Evolutionary conservation across 2,329 filamentous ascomycete species (phyloP), one percentile per base, ranked within the genome.

Genomic region (Cercospora sp.): DNA sequence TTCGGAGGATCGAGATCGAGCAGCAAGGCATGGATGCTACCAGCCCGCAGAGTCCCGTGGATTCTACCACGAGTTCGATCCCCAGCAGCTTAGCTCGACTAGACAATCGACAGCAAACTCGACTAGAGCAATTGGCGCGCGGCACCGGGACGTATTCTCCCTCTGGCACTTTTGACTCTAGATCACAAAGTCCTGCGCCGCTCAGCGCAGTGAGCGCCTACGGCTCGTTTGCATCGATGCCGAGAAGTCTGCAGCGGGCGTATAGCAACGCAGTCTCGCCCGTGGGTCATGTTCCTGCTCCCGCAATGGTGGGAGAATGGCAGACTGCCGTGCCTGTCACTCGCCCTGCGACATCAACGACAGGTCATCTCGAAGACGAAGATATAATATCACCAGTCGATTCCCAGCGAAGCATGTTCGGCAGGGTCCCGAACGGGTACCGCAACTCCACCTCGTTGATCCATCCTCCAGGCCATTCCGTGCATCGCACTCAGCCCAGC

Each of bases 231-330:
- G 53, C 66, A 12, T 65, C 68, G 16, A 69, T 77, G 67, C 76
- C 77, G 10, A 67, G 76, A 16, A 69, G 71, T 51, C 60, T 78
- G 57, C 73, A 75, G 42, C 67, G 76, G 53, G 76, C 75, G n/a
- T 78, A 76, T 58, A 75, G 73, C 53, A 77, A 77, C 42, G 74
- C 73, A 18, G 69, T 73, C 8, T 73, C 73, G 30, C 71, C 71
- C 3, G 61, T 73, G 8, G 71, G 69, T 20, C 48, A 61, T 23
- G 67, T 66, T 1, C 69, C 73, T 18, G 36, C 74, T 9, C 73
- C 76, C 23, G 66, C 65, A 23, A 31, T 74, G 20, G 74, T 72
- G 8, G 72, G 74, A 9, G 76, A 77, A 26, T 76, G 73, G 74
- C 71, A 71, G 36, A 73, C 71, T 42, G 71, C 73, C 26, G 75